These are phyloP conservation scores for Myriosclerotinia scirpicola DNA, from an alignment of 2,329 filamentous ascomycete genomes.

Conservation along the genomic window DNA sequence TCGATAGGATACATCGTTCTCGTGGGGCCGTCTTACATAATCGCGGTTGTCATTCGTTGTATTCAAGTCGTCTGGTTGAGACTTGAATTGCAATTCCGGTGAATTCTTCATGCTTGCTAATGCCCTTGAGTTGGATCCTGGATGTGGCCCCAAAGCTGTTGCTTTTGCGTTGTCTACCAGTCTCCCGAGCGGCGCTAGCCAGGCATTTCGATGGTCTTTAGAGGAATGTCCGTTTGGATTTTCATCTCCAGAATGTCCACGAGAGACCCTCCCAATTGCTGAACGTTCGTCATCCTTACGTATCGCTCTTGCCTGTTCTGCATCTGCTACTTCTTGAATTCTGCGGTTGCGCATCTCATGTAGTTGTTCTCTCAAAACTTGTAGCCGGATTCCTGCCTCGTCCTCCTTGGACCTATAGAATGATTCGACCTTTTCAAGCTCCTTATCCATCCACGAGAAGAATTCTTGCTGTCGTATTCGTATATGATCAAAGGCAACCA, in stretches of 20 bases:
- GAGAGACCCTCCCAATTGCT: conserved; percentile 26
- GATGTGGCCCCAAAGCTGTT: conserved; percentile 50
- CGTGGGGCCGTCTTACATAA: conserved; percentile 49
- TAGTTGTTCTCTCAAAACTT: conserved; percentile 74
- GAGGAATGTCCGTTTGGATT: conserved; percentile 29
- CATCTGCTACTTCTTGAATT: conserved; percentile 61
- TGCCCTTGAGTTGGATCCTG: conserved; percentile 61
- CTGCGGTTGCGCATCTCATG: conserved; percentile 90
- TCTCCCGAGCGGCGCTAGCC: conserved; percentile 52
- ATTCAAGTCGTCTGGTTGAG: conserved; percentile 35
- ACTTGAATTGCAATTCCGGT: conserved; percentile 45
- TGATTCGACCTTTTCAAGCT: conserved; percentile 85
- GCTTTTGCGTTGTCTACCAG: conserved; percentile 42
- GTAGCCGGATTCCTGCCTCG: conserved; percentile 73
- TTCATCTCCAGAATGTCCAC: conserved; percentile 29
- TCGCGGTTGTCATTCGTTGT: conserved; percentile 45
- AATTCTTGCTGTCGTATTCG: conserved; percentile 80
- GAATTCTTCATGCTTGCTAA: conserved; percentile 51
- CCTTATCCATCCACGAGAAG: conserved; percentile 76
- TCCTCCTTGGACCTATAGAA: conserved; percentile 90
- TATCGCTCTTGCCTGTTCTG: conserved; percentile 31
- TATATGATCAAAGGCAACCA: conserved; percentile 61
- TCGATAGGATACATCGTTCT: conserved; percentile 74
- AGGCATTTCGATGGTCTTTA: conserved; percentile 40
- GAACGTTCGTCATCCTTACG: conserved; percentile 31